Percentiles rank a stretch among this genome's conserved stretches.
Evolutionary conservation across 345 rosid genomes (phyloP).

Genomic region (Melastoma malabathricum): DNA sequence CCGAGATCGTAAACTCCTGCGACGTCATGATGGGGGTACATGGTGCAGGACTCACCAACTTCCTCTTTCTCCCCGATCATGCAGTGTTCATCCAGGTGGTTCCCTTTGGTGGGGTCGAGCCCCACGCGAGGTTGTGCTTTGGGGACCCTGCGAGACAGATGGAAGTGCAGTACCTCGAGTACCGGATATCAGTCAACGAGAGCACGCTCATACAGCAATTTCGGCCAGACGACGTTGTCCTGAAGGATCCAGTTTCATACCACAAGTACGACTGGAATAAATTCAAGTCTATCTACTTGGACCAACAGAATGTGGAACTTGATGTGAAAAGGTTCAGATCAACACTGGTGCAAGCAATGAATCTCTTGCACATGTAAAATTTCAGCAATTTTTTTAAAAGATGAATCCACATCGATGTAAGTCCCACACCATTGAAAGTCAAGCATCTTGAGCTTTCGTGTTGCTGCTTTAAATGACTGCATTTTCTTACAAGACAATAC

Average conservation of each 20-base stretch:
- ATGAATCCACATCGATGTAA: not conserved
- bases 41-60: constrained; percentile 82
- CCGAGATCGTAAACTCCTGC: constrained; percentile 47
- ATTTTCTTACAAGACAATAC: too few relatives aligned
- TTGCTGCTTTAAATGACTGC: too few relatives aligned
- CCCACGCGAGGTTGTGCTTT: constrained; percentile 38
- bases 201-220: constrained; percentile 40
- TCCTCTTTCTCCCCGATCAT: constrained; percentile 66
- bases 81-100: constrained; percentile 60
- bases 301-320: constrained; percentile 52
- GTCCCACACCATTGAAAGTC: too few relatives aligned
- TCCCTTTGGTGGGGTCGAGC: constrained; percentile 42
- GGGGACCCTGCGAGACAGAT: constrained; percentile 44
- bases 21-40: constrained; percentile 78
- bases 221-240: constrained; percentile 37
- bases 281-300: constrained; percentile 49
- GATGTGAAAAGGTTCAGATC: constrained; percentile 48
- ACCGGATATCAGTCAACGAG: constrained; percentile 40
- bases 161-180: constrained; percentile 59
- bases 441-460: too few relatives aligned
- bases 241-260: constrained; percentile 31
- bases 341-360: constrained; percentile 46
- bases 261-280: constrained; percentile 46
- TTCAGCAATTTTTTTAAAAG: not conserved
- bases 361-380: constrained; percentile 25